Conservation (phyloP, 495 filamentous ascomycete genomes). For the Neurospora sp. region DNA sequence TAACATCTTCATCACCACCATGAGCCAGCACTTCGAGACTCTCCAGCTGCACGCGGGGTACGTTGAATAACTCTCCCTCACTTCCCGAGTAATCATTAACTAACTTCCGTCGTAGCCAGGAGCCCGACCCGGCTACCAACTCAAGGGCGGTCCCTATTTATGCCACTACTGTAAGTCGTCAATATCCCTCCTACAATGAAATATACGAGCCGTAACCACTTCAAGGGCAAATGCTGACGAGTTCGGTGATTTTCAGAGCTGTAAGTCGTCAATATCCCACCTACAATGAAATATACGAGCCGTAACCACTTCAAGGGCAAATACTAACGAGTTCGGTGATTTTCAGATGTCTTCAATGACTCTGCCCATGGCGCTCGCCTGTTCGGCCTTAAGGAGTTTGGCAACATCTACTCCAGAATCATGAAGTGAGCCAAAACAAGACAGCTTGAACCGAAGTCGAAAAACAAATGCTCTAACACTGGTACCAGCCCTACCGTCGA, state of each 20-base stretch:
- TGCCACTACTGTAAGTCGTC: slow-evolving; percentile 62
- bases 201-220: background rate
- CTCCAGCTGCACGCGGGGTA: slow-evolving; percentile 96
- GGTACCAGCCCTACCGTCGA: slow-evolving; percentile 74
- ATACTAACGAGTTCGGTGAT: background rate
- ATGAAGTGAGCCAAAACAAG: slow-evolving; percentile 57
- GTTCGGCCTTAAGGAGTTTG: slow-evolving; percentile 95
- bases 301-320: background rate
- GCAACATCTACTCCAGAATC: slow-evolving; percentile 96
- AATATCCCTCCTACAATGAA: background rate
- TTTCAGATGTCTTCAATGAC: slow-evolving; percentile 83
- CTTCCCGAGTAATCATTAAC: background rate
- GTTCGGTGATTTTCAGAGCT: slow-evolving; percentile 42
- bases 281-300: background rate
- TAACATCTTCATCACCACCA: slow-evolving; percentile 6
- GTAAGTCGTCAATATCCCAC: slow-evolving; percentile 34
- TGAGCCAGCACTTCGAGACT: slow-evolving; percentile 69
- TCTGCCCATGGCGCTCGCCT: slow-evolving; percentile 92
- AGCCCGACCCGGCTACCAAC: slow-evolving; percentile 78
- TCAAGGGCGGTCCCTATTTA: slow-evolving; percentile 94
- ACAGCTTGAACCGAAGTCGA: background rate
- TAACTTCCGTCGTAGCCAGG: slow-evolving; percentile 46
- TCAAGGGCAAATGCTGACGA: background rate
- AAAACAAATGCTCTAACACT: background rate
- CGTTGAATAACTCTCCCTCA: slow-evolving; percentile 7